phyloP scores from a whole-genome alignment of 2,329 filamentous ascomycete genomes.

The Trichoderma polysporum region DNA sequence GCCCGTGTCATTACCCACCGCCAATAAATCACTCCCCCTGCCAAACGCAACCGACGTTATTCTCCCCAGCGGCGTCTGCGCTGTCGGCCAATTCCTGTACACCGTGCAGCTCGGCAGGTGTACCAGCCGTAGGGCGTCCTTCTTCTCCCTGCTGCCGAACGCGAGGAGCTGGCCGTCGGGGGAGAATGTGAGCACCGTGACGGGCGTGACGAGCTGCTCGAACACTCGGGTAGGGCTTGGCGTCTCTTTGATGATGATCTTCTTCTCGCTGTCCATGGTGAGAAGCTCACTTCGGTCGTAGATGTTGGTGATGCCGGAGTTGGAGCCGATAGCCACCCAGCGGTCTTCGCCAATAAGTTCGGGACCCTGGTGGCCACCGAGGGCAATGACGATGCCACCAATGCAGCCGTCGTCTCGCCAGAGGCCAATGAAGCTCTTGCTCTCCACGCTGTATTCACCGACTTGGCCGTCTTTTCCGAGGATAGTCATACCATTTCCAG shows the following conservation, averaged over 20 bases:
- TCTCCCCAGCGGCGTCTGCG: constrained; percentile 81
- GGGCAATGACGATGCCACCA: constrained; percentile 75
- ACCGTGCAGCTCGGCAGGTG: constrained; percentile 92
- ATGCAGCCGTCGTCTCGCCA: constrained; percentile 92
- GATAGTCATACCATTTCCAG: constrained; percentile 77
- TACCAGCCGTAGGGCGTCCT: constrained; percentile 81
- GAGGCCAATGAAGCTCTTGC: constrained; percentile 68
- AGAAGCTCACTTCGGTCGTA: constrained; percentile 77
- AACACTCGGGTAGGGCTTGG: constrained; percentile 73
- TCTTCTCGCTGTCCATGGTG: constrained; percentile 37
- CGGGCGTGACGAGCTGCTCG: constrained; percentile 84
- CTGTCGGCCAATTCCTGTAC: constrained; percentile 95
- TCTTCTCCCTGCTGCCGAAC: constrained; percentile 83
- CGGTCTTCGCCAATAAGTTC: constrained; percentile 69
- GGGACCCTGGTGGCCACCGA: constrained; percentile 69
- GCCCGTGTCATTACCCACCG: constrained; percentile 84
- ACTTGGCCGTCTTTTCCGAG: constrained; percentile 85
- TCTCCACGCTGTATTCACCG: constrained; percentile 77
- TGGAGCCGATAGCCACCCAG: constrained; percentile 86
- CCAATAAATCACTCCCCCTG: constrained; percentile 65
- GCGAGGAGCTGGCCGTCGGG: constrained; percentile 86
- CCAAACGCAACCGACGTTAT: constrained; percentile 74
- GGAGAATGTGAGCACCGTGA: constrained; percentile 76
- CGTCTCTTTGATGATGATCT: constrained; percentile 57
- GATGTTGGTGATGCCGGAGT: constrained; percentile 85